Evolutionary conservation across 768 basidiomycete species (phyloP).

Genomic region (Lentinula lateritia): DNA sequence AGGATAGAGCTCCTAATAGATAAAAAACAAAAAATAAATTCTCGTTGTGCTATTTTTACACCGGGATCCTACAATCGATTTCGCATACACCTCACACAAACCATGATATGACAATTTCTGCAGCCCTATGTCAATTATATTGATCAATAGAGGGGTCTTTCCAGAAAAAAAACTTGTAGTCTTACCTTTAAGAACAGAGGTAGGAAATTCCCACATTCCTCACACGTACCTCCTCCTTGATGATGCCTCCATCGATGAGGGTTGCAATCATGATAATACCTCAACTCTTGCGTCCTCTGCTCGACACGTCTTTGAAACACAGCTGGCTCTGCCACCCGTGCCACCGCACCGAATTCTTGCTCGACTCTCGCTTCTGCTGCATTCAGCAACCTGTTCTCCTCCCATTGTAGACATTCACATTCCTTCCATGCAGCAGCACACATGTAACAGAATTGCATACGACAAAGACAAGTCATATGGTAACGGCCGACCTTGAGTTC

Average conservation of each 20-base stretch:
- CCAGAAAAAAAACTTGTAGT: constrained; percentile 6
- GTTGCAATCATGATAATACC: constrained; percentile 50
- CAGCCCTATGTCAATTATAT: constrained; percentile 23
- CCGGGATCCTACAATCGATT: constrained; percentile 14
- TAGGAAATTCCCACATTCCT: constrained; percentile 36
- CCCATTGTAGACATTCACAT: constrained; percentile 61
- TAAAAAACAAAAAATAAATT: no score
- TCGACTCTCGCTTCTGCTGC: constrained; percentile 43
- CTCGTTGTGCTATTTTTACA: no score
- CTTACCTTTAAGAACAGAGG: constrained; percentile 46
- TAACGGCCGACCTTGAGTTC: constrained; percentile 55
- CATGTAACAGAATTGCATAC: constrained; percentile 57
- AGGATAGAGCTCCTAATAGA: no score
- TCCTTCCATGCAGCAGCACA: constrained; percentile 60
- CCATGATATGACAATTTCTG: constrained; percentile 26
- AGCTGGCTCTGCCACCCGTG: constrained; percentile 19
- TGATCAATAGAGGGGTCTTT: not conserved
- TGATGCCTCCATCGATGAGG: constrained; percentile 39
- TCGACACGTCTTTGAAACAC: constrained; percentile 25
- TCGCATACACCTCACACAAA: constrained; percentile 32
- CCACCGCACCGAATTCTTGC: constrained; percentile 26
- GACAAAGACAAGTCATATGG: constrained; percentile 61
- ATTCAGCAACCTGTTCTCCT: constrained; percentile 39
- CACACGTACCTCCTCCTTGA: constrained; percentile 38
- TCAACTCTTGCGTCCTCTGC: constrained; percentile 29